These are phyloP conservation scores for Coemansia umbellata DNA, from an alignment of 192 early-diverging fungal genomes.

Conservation along the genomic window DNA sequence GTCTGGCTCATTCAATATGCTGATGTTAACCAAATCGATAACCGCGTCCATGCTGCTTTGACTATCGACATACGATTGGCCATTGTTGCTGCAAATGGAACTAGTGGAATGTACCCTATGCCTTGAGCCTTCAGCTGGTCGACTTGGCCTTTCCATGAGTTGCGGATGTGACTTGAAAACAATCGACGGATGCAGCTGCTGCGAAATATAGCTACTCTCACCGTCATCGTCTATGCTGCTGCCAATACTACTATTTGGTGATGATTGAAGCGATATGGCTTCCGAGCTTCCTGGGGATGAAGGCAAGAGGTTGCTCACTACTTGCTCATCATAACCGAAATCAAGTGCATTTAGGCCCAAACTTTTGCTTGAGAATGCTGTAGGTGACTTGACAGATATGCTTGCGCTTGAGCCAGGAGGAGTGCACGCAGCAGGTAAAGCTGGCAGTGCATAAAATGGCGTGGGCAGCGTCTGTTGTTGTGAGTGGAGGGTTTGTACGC, in stretches of 20 bases:
- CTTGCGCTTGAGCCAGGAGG: constrained; percentile 6
- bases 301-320: constrained; percentile 18
- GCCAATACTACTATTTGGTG: background rate
- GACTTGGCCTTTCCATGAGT: no score
- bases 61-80: no score
- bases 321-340: constrained; percentile 29
- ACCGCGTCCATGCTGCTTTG: no score
- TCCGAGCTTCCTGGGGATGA: constrained; percentile 6
- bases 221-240: no score
- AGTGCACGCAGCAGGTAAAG: constrained; percentile 3
- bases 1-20: constrained; percentile 2
- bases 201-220: no score
- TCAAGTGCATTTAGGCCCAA: constrained; percentile 32
- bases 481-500: background rate
- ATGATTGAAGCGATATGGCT: background rate
- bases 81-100: no score
- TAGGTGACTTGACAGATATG: constrained; percentile 9
- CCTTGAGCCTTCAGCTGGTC: no score
- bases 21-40: constrained; percentile 13
- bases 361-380: constrained; percentile 36
- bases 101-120: no score
- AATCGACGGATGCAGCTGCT: background rate
- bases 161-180: background rate
- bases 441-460: background rate
- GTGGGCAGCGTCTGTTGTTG: constrained; percentile 2